These are phyloP conservation scores for Mucor piriformis DNA, from an alignment of 371 early-diverging fungal species.

Conservation along the genomic window DNA sequence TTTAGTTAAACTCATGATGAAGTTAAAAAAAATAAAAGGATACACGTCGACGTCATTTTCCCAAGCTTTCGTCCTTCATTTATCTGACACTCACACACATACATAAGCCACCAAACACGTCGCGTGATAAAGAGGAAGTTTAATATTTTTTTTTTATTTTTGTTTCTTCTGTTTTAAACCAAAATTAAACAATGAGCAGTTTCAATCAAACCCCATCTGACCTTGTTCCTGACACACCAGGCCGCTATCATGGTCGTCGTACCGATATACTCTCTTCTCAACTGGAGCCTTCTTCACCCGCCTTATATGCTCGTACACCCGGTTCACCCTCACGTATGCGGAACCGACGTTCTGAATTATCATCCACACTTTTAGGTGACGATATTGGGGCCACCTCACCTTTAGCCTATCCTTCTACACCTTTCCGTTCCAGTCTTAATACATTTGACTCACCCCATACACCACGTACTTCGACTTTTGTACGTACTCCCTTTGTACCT, in stretches of 20 bases:
- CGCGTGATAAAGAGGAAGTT: constrained; percentile 1
- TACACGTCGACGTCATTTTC: neutral
- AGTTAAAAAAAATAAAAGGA: neutral
- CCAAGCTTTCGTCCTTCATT: too few species aligned
- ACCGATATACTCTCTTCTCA: constrained; percentile 29
- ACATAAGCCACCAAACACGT: constrained; percentile 18
- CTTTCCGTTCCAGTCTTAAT: constrained; percentile 27
- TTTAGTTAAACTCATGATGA: constrained; percentile 57
- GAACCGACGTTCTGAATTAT: constrained; percentile 45
- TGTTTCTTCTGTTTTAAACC: neutral
- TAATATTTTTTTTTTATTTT: constrained; percentile 8
- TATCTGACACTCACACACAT: too few species aligned
- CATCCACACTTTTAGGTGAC: constrained; percentile 40
- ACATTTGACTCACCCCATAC: constrained; percentile 37
- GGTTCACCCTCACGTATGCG: constrained; percentile 39
- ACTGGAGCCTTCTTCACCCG: constrained; percentile 32
- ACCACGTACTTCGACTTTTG: constrained; percentile 36
- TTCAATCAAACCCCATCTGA: constrained; percentile 26
- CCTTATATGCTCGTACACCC: constrained; percentile 35
- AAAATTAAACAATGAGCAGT: constrained; percentile 16
- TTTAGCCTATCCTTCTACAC: constrained; percentile 48
- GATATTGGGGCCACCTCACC: constrained; percentile 43
- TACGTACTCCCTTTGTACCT: constrained; percentile 43
- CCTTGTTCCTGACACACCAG: constrained; percentile 31
- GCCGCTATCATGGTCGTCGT: constrained; percentile 26